A percentile compares a stretch with the other conserved stretches of the same genome.
phyloP scores from a whole-genome alignment of 2,329 filamentous ascomycete species.

The Alternaria tenuissima region DNA sequence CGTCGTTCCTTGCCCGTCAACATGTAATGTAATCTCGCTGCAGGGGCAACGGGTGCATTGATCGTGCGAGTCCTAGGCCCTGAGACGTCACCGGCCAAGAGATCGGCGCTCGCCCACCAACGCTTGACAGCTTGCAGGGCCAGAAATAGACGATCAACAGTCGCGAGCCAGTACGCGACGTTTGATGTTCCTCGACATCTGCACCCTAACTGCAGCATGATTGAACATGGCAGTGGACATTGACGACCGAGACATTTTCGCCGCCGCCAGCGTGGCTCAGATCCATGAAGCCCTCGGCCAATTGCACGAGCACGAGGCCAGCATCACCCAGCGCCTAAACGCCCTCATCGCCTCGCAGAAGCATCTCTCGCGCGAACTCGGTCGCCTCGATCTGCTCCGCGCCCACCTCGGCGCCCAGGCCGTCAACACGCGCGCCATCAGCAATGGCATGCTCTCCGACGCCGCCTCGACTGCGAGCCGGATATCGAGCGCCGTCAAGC shows the following conservation, averaged over 20 bases:
- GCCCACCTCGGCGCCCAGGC: conserved; percentile 88
- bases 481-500: conserved; percentile 85
- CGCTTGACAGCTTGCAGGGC: conserved; percentile 4
- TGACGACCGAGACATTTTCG: conserved; percentile 56
- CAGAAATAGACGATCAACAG: conserved; percentile 7
- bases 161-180: conserved; percentile 1
- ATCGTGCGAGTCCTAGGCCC: not conserved
- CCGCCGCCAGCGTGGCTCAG: conserved; percentile 77
- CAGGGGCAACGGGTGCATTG: conserved; percentile 14
- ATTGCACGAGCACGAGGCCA: conserved; percentile 78
- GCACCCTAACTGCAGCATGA: conserved; percentile 16
- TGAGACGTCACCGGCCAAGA: conserved; percentile 17
- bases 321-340: conserved; percentile 77
- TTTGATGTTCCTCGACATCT: not conserved
- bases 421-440: conserved; percentile 81
- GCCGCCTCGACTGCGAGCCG: conserved; percentile 85
- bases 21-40: conserved; percentile 14
- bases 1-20: conserved; percentile 10
- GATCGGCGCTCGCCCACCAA: conserved; percentile 3
- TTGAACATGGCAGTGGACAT: conserved; percentile 30
- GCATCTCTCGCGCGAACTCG: conserved; percentile 85
- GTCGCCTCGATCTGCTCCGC: conserved; percentile 85
- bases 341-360: conserved; percentile 81
- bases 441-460: conserved; percentile 87
- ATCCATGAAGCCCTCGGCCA: conserved; percentile 79